Base-by-base conservation (phyloP, 2,329 filamentous ascomycete species). In the Gnomoniopsis sp. region DNA sequence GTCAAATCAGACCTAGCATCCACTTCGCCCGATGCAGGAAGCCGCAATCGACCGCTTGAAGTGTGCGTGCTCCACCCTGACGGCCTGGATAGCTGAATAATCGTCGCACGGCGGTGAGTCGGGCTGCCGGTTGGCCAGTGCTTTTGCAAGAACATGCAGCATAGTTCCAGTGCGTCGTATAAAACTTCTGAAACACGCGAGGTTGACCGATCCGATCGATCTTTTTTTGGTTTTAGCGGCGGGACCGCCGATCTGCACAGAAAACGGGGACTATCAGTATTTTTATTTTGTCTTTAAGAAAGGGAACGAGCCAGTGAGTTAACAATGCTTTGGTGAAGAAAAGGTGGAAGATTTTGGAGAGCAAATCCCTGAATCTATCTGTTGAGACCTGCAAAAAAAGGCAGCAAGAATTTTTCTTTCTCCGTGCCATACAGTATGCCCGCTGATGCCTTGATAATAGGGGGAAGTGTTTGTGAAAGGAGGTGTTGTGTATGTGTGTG, bases 171-270 rank as follows among this genome's bases (percentile, higher is more conserved):
- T 30, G 26, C 26, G 8, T 30, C 26, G 26, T 30, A 30, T 30
- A 30, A 30, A n/a, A 4, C 26, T 36, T 38, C 22, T 17, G 46
- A 54, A 38, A 43, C 50, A 52, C 49, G 49, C 47, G 41, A 30
- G 12, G 38, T 15, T 41, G 12, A 6, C 14, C 38, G 38, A 41
- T 41, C n/a, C 38, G 44, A 49, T 34, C 56, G 44, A 44, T 53
- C 15, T 46, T 33, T 33, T 46, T 47, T 30, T 48, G 50, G 33
- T 41, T 38, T 60, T 64, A 62, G 53, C 55, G 63, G 56, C 61
- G 63, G 30, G 26, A 6, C 38, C 43, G 59, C 59, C 61, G 63
- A 59, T 64, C 63, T 61, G 65, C 61, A 64, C 66, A 65, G 48
- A 62, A 62, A 54, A 19, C 26, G 49, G 44, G 51, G 21, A 55